Conservation (phyloP, 2,329 filamentous ascomycete genomes). For the Lasiodiplodia sp. region DNA sequence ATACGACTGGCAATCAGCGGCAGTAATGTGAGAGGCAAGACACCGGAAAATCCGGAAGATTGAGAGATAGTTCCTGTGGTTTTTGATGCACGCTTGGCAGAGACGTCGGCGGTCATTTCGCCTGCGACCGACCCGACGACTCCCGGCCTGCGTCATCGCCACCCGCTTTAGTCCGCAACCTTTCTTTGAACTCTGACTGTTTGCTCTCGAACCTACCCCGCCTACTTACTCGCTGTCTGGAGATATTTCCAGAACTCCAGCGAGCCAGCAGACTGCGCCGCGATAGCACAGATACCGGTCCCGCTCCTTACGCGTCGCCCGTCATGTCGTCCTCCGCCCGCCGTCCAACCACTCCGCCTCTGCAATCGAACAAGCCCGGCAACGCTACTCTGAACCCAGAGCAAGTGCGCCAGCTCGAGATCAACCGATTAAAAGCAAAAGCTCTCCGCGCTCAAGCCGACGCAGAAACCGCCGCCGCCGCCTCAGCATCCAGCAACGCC, state of each 20-base stretch:
- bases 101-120: not conserved
- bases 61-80: too few relatives aligned
- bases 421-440: constrained; percentile 87
- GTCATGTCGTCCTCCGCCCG: constrained; percentile 31
- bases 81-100: not conserved
- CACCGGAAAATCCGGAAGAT: too few relatives aligned
- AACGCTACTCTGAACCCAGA: constrained; percentile 64
- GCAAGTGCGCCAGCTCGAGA: constrained; percentile 72
- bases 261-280: not conserved
- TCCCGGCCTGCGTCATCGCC: constrained; percentile 4
- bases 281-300: not conserved
- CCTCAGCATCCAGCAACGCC: constrained; percentile 35
- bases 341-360: constrained; percentile 58
- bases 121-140: not conserved
- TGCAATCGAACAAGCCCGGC: constrained; percentile 45
- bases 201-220: not conserved
- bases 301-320: not conserved
- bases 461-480: constrained; percentile 49
- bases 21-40: not conserved
- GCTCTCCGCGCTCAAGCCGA: constrained; percentile 77
- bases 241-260: not conserved
- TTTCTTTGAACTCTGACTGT: not conserved
- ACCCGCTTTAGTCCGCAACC: not conserved
- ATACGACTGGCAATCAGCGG: not conserved
- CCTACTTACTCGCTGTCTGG: not conserved